Conservation (phyloP, 257 asterid genomes). For the Solanum sejunctum region DNA sequence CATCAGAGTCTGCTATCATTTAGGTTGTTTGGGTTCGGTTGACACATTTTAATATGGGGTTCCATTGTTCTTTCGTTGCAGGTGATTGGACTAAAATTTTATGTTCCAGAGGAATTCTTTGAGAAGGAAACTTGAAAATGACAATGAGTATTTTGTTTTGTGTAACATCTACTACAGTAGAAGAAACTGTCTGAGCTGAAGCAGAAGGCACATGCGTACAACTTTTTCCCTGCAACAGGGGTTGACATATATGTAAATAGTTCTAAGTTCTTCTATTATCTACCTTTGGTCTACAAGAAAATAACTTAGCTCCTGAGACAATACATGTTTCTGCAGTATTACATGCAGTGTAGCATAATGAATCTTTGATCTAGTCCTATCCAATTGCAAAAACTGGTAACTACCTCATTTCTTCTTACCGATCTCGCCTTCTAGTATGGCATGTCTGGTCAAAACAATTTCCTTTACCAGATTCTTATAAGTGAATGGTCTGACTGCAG, state of each 20-base stretch:
- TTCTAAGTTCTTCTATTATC: not conserved
- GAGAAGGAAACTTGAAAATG: constrained; percentile 6
- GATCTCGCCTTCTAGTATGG: constrained; percentile 73
- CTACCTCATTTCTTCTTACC: constrained; percentile 25
- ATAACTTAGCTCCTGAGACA: not conserved
- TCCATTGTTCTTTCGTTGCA: constrained; percentile 18
- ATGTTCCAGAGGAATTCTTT: constrained; percentile 66
- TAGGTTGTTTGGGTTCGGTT: not conserved
- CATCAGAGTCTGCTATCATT: not conserved
- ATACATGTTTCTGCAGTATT: not conserved
- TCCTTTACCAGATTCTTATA: constrained; percentile 85
- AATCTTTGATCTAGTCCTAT: not conserved
- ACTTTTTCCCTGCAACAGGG: not conserved
- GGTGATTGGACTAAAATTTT: constrained; percentile 71
- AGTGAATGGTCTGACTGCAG: constrained; percentile 85
- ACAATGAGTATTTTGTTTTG: not conserved
- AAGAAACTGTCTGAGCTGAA: not conserved
- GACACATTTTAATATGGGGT: not conserved
- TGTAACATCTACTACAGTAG: not conserved
- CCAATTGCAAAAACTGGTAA: not conserved
- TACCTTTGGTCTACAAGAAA: not conserved
- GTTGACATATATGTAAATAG: not conserved
- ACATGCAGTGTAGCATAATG: not conserved
- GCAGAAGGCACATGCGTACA: not conserved
- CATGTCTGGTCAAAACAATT: constrained; percentile 79